Conservation (phyloP, 2,329 filamentous ascomycete genomes). For the Pseudogymnoascus sp. region DNA sequence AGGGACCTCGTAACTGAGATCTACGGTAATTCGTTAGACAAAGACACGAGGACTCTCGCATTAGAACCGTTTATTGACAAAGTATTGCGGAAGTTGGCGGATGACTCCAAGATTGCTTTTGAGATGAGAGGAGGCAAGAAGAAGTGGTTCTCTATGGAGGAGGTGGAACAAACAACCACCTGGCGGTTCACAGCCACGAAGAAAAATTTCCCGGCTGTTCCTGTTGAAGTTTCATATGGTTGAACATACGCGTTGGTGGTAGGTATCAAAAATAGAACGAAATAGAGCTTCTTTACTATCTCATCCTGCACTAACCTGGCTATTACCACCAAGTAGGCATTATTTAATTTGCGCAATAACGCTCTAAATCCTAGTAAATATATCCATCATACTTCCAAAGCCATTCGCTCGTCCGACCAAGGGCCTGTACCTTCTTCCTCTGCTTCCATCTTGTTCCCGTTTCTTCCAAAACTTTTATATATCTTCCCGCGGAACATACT, state of each 20-base stretch:
- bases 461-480: too few relatives aligned
- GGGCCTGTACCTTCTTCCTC: too few relatives aligned
- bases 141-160: slow-evolving; percentile 4
- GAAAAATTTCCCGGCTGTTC: neutral
- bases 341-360: neutral
- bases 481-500: too few relatives aligned
- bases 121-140: neutral
- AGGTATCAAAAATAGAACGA: neutral
- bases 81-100: slow-evolving; percentile 66
- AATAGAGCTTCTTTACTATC: neutral
- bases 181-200: neutral
- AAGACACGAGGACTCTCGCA: slow-evolving; percentile 56
- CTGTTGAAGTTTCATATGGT: neutral
- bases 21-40: slow-evolving; percentile 61
- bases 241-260: neutral
- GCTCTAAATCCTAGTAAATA: neutral
- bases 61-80: slow-evolving; percentile 62
- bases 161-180: neutral
- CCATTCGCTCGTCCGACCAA: too few relatives aligned
- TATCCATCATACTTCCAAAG: neutral
- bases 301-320: neutral
- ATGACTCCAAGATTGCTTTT: slow-evolving; percentile 55
- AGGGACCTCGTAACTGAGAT: slow-evolving; percentile 75
- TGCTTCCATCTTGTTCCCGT: too few relatives aligned
- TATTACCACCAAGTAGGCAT: neutral